Base-by-base conservation (phyloP, 495 filamentous ascomycete genomes). In the Saxophila tyrrhenica region DNA sequence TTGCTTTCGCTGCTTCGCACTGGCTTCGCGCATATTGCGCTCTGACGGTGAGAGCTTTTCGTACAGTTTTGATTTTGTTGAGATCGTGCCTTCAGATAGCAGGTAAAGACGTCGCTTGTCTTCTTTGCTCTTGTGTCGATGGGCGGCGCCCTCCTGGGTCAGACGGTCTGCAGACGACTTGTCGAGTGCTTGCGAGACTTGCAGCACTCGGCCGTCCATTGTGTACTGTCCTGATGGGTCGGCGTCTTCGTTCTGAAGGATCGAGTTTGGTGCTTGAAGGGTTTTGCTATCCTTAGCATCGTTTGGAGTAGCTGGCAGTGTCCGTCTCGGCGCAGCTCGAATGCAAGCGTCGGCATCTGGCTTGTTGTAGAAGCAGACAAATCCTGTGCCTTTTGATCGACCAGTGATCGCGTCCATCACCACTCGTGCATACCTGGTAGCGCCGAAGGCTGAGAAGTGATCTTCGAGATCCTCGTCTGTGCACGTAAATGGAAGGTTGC, bases 91-190 rank as follows among this genome's bases (percentile, higher is more conserved):
- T 69, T 99, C 92, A 15, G 78, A 78, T 17, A 99, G 75, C 3
- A 99, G 80, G 69, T 87, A 99, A 2, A 97, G 75, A 25, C 86
- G 83, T n/a, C 92, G 80, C 69, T 91, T 97, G 70, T 99, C 92
- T 59, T 82, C 84, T 55, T 91, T 81, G 22, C 81, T 84, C 51
- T 77, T 77, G 56, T 81, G 77, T 38, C 86, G 80, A 39, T 74
- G 71, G 10, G 76, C 77, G 10, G 72, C 72, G 48, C 84, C 82
- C 39, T 83, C 81, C 47, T 84, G 78, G 29, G 84, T 80, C 16
- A 97, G 78, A 24, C 84, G 81, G 17, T 70, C 68, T 19, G 92
- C 92, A 67, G 89, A 81, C 39, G 79, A 74, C 64, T 84, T 85
- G 69, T 81, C 81, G 15, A 99, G 91, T 9, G 92, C 94, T 35